Base-by-base conservation (phyloP, 2,329 filamentous ascomycete genomes). In the Ceratocystis colombiana region DNA sequence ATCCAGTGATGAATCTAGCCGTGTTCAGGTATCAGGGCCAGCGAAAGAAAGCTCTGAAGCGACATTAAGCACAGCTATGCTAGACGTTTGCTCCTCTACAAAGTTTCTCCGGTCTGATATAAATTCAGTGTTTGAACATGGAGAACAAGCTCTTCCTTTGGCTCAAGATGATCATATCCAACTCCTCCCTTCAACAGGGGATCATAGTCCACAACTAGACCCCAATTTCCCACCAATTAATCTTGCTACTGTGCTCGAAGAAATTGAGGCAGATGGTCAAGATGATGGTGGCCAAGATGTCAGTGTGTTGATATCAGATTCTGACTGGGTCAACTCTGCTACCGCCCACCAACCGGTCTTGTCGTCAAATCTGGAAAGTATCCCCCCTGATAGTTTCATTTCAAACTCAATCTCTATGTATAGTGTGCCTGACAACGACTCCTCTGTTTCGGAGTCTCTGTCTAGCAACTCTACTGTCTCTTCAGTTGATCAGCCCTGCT, bases 211-310 rank as follows among this genome's bases (percentile, higher is more conserved):
- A 15, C 25, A 2, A 6, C 10, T 15, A 30, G 53, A 57, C 10
- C 20, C 61, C 28, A 64, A 66, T 12, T 30, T 59, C 2, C 20
- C 15, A 2, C 10, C 22, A 5, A 22, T 30, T 12, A 63, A 41
- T n/a, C 48, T 67, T 48, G 57, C 30, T 12, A 66, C 67, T 61
- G 61, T 68, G 0, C 64, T 44, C 7, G 67, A 68, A 61, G 67
- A 68, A 30, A 62, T 53, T 41, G 37, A 33, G 28, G 33, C 55
- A 28, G 61, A 66, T 12, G 61, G 64, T 7, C 61, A 61, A 20
- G 65, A 63, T 50, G 62, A 64, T 48, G 37, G 61, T 33, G 25
- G 30, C 33, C 25, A 57, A n/a, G 66, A 65, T 62, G 46, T 46
- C n/a, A 37, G 55, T 50, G 62, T 44, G 8, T 28, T 37, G 50